A percentile compares a stretch with the other conserved stretches of the same genome.
Evolutionary conservation across 129 eudicot species (phyloP).

Genomic region (Ambrosia artemisiifolia): DNA sequence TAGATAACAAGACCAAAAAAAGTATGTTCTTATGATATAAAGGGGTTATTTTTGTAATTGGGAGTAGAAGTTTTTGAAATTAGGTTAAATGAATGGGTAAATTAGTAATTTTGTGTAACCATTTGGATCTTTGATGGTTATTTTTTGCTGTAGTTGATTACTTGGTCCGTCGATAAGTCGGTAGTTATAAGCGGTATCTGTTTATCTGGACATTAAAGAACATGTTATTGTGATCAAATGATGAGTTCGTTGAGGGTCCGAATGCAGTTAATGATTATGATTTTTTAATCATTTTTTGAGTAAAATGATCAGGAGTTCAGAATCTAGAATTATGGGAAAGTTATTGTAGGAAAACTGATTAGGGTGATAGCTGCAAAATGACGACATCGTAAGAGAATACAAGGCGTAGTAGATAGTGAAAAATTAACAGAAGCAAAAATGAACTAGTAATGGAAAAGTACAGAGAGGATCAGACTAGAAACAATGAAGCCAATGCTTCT

Average conservation of each 20-base stretch:
- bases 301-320: not conserved
- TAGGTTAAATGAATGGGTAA: not conserved
- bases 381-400: not conserved
- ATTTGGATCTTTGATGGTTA: not conserved
- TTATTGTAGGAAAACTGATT: not conserved
- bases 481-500: constrained; percentile 21
- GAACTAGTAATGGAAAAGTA: not conserved
- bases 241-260: not conserved
- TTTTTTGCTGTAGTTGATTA: not conserved
- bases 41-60: not conserved
- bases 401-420: not conserved
- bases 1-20: no score
- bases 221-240: not conserved
- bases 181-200: not conserved
- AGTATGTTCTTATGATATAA: no score
- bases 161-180: not conserved
- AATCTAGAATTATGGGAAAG: not conserved
- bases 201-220: not conserved
- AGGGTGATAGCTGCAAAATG: not conserved
- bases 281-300: not conserved
- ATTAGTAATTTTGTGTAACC: not conserved
- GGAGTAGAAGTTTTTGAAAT: not conserved
- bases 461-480: constrained; percentile 10
- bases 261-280: not conserved
- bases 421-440: not conserved